Base-by-base conservation (phyloP, 768 basidiomycete genomes). In the Filobasidium wieringae region DNA sequence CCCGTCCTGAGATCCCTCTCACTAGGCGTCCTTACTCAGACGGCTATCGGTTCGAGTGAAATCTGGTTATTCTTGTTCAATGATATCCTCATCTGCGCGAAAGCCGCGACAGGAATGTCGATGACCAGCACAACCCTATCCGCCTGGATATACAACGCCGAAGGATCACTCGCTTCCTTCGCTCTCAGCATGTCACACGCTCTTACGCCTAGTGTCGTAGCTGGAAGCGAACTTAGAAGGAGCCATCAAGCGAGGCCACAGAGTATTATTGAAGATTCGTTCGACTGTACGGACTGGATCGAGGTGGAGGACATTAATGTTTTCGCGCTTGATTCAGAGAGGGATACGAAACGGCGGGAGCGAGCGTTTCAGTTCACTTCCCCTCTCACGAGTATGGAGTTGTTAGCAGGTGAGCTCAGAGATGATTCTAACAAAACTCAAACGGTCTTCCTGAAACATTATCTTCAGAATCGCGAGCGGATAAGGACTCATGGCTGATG, bases 31-130 rank as follows among this genome's bases (percentile, higher is more conserved):
- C 29, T 51, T 17, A 29, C 9, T 9, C 50, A 51, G 32, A 34
- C n/a, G 2, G 24, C 15, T n/a, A 26, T 31, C 4, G 24, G n/a
- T 34, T n/a, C 12, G 8, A 4, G 15, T 26, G 29, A 30, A 30
- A 14, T 51, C 50, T 51, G 27, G 50, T 51, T 51, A 31, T 51
- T 51, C 32, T 51, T 51, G 50, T 51, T 51, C 32, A 31, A 30
- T 31, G 32, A 51, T 51, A 30, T 51, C 4, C 32, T 51, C 29
- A 26, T 51, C 30, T 51, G 50, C 50, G 50, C 50, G 15, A 31
- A n/a, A 8, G 29, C 50, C 8, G 27, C 50, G 3, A n/a, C 29
- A 31, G 50, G 50, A 15, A 31, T 31, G 4, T 34, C 32, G 7
- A 51, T 30, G 29, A 30, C 27, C 24, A 32, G 15, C 17, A 15